Evolutionary conservation across 2,329 filamentous ascomycete species (phyloP).

Genomic region (Phaeophleospora eucalypticola): DNA sequence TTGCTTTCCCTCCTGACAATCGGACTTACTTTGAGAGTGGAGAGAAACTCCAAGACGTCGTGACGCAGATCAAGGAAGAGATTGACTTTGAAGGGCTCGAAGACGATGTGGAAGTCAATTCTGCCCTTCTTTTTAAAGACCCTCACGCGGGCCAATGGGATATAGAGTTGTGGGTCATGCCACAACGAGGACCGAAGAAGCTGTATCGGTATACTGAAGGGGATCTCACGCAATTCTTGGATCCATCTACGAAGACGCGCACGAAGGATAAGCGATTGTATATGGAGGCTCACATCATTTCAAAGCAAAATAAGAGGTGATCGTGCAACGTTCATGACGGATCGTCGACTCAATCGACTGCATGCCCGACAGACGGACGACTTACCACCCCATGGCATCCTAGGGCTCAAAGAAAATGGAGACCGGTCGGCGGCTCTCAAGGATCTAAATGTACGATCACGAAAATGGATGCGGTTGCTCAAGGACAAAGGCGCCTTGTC

Average conservation of each 20-base stretch:
- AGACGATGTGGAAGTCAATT: constrained; percentile 6
- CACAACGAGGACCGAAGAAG: constrained; percentile 10
- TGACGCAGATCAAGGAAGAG: background rate
- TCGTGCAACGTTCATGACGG: too few relatives aligned
- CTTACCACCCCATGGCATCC: too few relatives aligned
- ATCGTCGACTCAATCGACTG: too few relatives aligned
- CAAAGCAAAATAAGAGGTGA: too few relatives aligned
- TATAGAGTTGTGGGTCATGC: constrained; percentile 13
- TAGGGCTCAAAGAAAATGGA: too few relatives aligned
- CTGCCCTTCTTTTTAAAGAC: constrained; percentile 1
- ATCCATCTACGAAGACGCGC: background rate
- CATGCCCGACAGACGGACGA: too few relatives aligned
- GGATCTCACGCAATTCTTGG: constrained; percentile 7
- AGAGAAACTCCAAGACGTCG: constrained; percentile 7
- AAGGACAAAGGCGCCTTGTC: too few relatives aligned
- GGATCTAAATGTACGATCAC: too few relatives aligned
- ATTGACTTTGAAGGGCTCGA: constrained; percentile 4
- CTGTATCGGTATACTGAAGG: constrained; percentile 6
- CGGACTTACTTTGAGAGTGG: background rate
- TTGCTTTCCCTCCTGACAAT: constrained; percentile 9
- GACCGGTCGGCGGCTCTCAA: too few relatives aligned
- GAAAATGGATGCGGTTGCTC: too few relatives aligned
- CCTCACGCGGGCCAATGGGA: constrained; percentile 3
- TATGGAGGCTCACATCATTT: constrained; percentile 14
- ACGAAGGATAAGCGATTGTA: constrained; percentile 10